Evolutionary conservation across 176 grass and related monocot species (phyloP), one percentile per base, ranked within the genome.

Genomic region (Avena eriantha): DNA sequence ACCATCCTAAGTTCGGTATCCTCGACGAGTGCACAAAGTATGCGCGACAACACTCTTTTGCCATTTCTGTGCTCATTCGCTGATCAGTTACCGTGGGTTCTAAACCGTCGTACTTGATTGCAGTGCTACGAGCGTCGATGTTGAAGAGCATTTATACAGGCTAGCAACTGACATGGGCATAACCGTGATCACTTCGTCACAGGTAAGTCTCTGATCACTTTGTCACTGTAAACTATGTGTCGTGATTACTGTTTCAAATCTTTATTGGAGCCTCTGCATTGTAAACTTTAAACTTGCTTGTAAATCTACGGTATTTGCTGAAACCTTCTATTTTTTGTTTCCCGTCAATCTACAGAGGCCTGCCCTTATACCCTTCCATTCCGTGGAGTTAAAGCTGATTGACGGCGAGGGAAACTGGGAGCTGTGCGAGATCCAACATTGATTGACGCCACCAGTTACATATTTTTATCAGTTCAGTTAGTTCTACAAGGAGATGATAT

Each of bases 1-100:
- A 98, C 18, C 92, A 88, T 60, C 94, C 97, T 79, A 96, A 96
- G 82, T 98, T 91, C 34, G 95, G 93, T 33, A 93, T 98, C 69
- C 93, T 98, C 17, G 97, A 96, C 4, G 94, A 98, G 64, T 98
- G 97, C 84, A 98, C 92, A 3, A 98, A 98, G 94, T 98, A 96
- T 15, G 88, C 31, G 1, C 53, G 46, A 77, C 54, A 5, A 3
- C 46, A 0, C 11, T 77, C 8, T 80, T 69, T 76, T 81, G 8
- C 5, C 19, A 45, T 80, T 84, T 84, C 36, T n/a, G 15, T 59
- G 90, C 33, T 33, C 39, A 17, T 78, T 13, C 34, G 3, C 23
- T 83, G 6, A 75, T 88, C 45, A 79, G 77, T 55, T 82, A 55
- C 21, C 57, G 12, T 3, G 5, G 64, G 45, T 88, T 45, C 84